A percentile compares a stretch with the other conserved stretches of the same genome.
These are phyloP conservation scores for Aristolochia contorta DNA, from an alignment of 164 flowering plant species.

Conservation along the genomic window DNA sequence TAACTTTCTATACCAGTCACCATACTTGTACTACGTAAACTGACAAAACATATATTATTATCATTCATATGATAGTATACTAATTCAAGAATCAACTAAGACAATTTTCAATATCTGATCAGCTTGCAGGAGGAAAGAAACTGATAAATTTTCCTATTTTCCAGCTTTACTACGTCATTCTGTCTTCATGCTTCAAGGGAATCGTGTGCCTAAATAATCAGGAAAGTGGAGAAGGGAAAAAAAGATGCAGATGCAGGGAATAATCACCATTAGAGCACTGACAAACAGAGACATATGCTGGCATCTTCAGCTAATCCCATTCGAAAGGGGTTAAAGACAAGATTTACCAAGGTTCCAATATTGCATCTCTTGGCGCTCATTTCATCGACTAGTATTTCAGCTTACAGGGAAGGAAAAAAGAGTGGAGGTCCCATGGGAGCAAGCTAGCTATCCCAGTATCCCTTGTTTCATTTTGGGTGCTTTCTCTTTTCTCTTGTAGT, in stretches of 20 bases:
- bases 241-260: neutral
- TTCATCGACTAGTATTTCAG: neutral
- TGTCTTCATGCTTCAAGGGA: neutral
- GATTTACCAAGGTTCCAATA: neutral
- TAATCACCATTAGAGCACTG: neutral
- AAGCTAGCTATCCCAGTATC: too few relatives aligned
- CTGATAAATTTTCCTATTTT: neutral
- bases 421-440: too few relatives aligned
- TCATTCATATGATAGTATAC: too few relatives aligned
- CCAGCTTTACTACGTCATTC: neutral
- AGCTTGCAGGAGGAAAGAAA: neutral
- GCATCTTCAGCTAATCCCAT: neutral
- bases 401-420: neutral
- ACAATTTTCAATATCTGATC: too few relatives aligned
- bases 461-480: too few relatives aligned
- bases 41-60: too few relatives aligned
- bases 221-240: neutral
- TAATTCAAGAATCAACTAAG: too few relatives aligned
- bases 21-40: neutral
- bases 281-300: neutral
- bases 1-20: neutral
- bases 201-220: slow-evolving; percentile 6
- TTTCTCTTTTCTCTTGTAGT: too few relatives aligned
- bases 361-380: too few relatives aligned
- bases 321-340: too few relatives aligned